Evolutionary conservation across 2,329 filamentous ascomycete genomes (phyloP).

Genomic region (Fusarium sp.): DNA sequence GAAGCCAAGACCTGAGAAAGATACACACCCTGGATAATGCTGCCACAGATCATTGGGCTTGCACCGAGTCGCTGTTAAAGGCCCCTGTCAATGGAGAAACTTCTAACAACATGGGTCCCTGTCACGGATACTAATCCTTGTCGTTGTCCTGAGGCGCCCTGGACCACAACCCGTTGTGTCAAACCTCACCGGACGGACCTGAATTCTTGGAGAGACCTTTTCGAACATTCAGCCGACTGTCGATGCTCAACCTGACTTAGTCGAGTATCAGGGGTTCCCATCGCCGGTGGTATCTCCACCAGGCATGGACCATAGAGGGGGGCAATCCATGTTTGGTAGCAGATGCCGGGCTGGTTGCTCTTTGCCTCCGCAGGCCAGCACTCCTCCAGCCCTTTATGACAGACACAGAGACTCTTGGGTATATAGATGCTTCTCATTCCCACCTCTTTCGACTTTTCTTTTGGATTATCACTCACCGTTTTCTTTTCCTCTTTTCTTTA

Average conservation of each 20-base stretch:
- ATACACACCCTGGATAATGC: conserved; percentile 20
- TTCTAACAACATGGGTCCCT: conserved; percentile 16
- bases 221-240: conserved; percentile 21
- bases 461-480: conserved; percentile 39
- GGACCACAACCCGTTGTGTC: conserved; percentile 28
- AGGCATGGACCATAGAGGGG: conserved; percentile 25
- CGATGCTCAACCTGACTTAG: conserved; percentile 16
- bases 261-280: conserved; percentile 26
- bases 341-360: conserved; percentile 36
- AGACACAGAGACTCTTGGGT: conserved; percentile 28
- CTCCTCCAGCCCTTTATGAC: neutral
- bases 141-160: conserved; percentile 34
- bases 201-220: conserved; percentile 26
- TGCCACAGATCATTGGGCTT: conserved; percentile 27
- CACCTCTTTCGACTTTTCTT: conserved; percentile 29
- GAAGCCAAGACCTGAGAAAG: conserved; percentile 28
- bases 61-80: conserved; percentile 26
- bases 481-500: conserved; percentile 41
- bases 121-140: conserved; percentile 10
- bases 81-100: conserved; percentile 23
- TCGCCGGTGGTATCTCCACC: conserved; percentile 32
- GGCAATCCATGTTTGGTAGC: conserved; percentile 24
- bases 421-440: conserved; percentile 43
- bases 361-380: conserved; percentile 23
- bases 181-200: conserved; percentile 38